Conservation (phyloP, 352 stramenopile genomes). For the Globisporangium radiosum region DNA sequence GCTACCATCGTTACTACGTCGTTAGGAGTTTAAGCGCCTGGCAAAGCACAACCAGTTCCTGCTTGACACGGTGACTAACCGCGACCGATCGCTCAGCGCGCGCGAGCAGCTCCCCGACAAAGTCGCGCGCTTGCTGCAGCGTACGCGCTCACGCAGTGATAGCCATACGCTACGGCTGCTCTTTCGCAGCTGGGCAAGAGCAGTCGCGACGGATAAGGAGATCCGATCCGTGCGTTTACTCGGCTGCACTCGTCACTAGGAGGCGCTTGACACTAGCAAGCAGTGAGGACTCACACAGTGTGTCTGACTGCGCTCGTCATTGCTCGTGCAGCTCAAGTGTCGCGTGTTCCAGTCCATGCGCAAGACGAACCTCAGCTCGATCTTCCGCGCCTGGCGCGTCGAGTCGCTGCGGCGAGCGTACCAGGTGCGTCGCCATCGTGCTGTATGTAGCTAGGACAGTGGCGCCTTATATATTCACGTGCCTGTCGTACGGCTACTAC, state of each 20-base stretch:
- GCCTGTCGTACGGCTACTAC: neutral
- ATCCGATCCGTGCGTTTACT: slow-evolving; percentile 31
- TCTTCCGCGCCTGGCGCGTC: slow-evolving; percentile 70
- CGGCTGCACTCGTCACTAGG: neutral
- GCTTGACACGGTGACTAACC: slow-evolving; percentile 40
- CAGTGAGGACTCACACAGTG: too few species aligned
- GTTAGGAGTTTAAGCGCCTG: slow-evolving; percentile 60
- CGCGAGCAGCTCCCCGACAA: slow-evolving; percentile 36
- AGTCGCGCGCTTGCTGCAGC: slow-evolving; percentile 31
- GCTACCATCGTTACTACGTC: neutral
- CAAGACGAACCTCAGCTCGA: slow-evolving; percentile 43
- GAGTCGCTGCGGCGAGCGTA: slow-evolving; percentile 63
- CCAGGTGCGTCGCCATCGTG: slow-evolving; percentile 20
- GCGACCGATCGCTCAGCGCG: slow-evolving; percentile 33
- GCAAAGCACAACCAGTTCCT: slow-evolving; percentile 38
- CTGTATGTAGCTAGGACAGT: neutral
- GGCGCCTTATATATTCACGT: neutral
- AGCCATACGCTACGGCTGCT: slow-evolving; percentile 19
- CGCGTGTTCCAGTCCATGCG: slow-evolving; percentile 44
- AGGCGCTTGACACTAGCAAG: too few species aligned
- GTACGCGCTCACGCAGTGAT: slow-evolving; percentile 14
- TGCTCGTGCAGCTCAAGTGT: slow-evolving; percentile 42
- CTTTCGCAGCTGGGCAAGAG: slow-evolving; percentile 43
- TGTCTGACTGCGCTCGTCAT: neutral
- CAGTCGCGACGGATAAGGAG: slow-evolving; percentile 29